Base-by-base conservation (phyloP, 1,139 yeast genomes). In the Saccharomyces hybrid region DNA sequence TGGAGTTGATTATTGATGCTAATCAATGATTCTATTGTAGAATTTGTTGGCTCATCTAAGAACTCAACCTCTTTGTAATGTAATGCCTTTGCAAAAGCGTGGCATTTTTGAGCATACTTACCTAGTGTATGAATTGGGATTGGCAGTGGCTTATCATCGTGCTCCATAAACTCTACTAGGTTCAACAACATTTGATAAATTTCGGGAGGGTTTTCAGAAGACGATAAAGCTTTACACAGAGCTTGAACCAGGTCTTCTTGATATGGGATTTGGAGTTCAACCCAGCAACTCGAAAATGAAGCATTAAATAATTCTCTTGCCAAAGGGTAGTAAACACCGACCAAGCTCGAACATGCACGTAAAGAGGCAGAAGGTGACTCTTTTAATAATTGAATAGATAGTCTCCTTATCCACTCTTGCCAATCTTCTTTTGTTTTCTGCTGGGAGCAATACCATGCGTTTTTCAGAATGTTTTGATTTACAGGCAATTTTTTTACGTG, bases 261-360 rank as follows among this genome's bases (percentile, higher is more conserved):
- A 64, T 89, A 87, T 59, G 87, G 93, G n/a, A 91, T 87, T 63
- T 88, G 89, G 26, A 95, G 75, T 63, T 91, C 97, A 57, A 86
- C 83, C 99, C 99, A 95, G 61, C 97, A 91, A 66, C 96, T 87
- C 32, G 95, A 91, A 76, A 95, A 95, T 66, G 96, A 88, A 28
- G 96, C 91, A 68, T 95, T 95, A 74, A 95, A 95, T 54, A 95
- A 73, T 59, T 91, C 97, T 61, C 86, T 85, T 0, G 98, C 97
- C 50, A 95, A 72, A 0, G 97, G 97, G 55, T 87, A 83, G 64
- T 91, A 89, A 51, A 88, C 89, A 5, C 89, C 84, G 0, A 98
- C 98, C 54, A 95, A 75, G 8, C 88, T 86, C 1, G 96, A 89
- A 69, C 99, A 93, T 0, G 98, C 97, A 61, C 98, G 78, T 49